Evolutionary conservation across 192 early-diverging fungal species (phyloP), one percentile per base, ranked within the genome.

Genomic region (Thamnidium elegans): DNA sequence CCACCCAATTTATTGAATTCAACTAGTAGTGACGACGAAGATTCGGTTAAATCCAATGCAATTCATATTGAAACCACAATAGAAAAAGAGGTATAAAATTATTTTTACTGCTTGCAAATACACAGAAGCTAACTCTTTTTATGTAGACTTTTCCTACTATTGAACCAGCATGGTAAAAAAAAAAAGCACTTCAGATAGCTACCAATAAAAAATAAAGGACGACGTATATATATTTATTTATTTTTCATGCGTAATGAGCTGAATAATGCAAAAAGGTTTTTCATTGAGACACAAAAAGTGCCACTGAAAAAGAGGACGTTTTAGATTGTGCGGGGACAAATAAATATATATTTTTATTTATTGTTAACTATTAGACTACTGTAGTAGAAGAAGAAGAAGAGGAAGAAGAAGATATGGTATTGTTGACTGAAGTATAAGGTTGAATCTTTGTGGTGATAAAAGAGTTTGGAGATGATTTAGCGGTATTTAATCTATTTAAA

Each of bases 21-120:
- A 45, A 59, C 19, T 45, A 59, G 58, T 19, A 59, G 58, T 44
- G 58, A 59, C 43, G 58, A 59, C 8, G 58, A 59, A 13, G 58
- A 59, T 26, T 59, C 58, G 4, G 39, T 59, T 13, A n/a, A 36
- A 23, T 59, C 58, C n/a, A 56, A 26, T 26, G 26, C 26, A 26
- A 26, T 39, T 56, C 55, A 56, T 17, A 34, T 34, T 11, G 34
- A 56, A 39, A 1, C 36, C 1, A 39, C 36, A 39, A 14, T 23
- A 11, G 36, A 59, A 59, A 43, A 43, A 59, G 58, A 45, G 58
- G 58, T 59, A 59, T 1, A 55, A n/a, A 31, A 55, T 26, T 26
- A 26, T 2, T 26, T 26, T 26, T 26, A n/a, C n/a, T n/a, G n/a
- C 26, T 26, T 3, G 26, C 26, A 39, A 39, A 39, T 39, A 39